Evolutionary conservation across 129 eudicot species (phyloP).

Genomic region (Lonicera japonica): DNA sequence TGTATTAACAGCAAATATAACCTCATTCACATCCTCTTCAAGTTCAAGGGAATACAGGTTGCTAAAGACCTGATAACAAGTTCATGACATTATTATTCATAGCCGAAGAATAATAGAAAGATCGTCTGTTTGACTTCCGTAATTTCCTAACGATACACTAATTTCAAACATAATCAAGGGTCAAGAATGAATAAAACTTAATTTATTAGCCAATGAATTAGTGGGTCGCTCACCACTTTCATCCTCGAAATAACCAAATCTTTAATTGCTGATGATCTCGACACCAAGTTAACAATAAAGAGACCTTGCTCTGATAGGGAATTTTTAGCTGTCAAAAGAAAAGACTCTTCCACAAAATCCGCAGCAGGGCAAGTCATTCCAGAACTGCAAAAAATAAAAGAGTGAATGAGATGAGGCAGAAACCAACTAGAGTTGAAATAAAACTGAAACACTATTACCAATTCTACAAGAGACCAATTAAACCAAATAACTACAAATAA

Average conservation of each 20-base stretch:
- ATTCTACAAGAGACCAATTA: no score
- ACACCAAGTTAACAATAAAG: conserved; percentile 70
- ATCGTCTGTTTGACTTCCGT: no score
- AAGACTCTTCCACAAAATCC: conserved; percentile 71
- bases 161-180: no score
- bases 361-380: conserved; percentile 89
- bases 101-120: no score
- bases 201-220: background rate
- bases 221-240: conserved; percentile 54
- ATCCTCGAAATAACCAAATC: conserved; percentile 58
- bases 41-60: conserved; percentile 62
- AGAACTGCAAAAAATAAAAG: conserved; percentile 61
- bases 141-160: no score
- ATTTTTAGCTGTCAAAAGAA: conserved; percentile 42
- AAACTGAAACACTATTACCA: no score
- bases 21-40: conserved; percentile 87
- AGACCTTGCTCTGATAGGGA: conserved; percentile 68
- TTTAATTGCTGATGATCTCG: conserved; percentile 68
- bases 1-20: conserved; percentile 65
- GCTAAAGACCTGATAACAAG: conserved; percentile 63
- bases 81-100: no score
- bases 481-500: no score
- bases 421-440: background rate
- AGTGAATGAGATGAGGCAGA: background rate
- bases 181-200: no score